Evolutionary conservation across 2,329 filamentous ascomycete genomes (phyloP), one percentile per base, ranked within the genome.

Genomic region (Aspergillus sp.): DNA sequence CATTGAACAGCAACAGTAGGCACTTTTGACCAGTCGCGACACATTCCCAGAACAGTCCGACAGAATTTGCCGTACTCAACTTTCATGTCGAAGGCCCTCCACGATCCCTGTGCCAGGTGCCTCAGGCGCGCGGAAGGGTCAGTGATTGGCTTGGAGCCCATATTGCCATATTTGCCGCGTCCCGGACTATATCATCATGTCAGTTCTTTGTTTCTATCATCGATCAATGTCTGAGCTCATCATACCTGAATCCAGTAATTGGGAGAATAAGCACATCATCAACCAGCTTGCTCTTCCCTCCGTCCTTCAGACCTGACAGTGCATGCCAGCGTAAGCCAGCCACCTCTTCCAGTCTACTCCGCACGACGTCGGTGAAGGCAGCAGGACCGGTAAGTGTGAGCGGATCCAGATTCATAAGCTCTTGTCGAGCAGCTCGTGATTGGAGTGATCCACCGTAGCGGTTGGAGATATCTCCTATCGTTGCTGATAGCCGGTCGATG

Each of bases 191-290:
- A 36, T 36, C 4, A 4, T 6, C 15, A 17, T 13, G 49, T 52
- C 17, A 58, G 41, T 47, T 21, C 32, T 13, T 23, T 7, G 23
- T 23, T 23, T 23, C 23, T 23, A 23, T 23, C 23, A 23, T 23
- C 23, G 23, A 23, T 23, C 5, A 23, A 23, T 23, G 23, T 23
- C 1, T 23, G 23, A 23, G 23, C 5, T 23, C 23, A 23, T 23
- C 23, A 39, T 66, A 73, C 71, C 71, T 73, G 51, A 75, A 75
- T 2, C 70, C 72, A 1, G 73, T 74, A 42, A 75, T 75, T 0
- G 73, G 71, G 3, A 75, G 63, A 17, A 75, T 68, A 41, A 75
- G 51, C 10, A 73, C 69, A 58, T 74, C 72, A 5, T 68, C 70
- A 2, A 73, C 68, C 8, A 69, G 36, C 50, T 74, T 75, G 41